phyloP scores from a whole-genome alignment of 163 green algal genomes.

The Scenedesmus sp. region DNA sequence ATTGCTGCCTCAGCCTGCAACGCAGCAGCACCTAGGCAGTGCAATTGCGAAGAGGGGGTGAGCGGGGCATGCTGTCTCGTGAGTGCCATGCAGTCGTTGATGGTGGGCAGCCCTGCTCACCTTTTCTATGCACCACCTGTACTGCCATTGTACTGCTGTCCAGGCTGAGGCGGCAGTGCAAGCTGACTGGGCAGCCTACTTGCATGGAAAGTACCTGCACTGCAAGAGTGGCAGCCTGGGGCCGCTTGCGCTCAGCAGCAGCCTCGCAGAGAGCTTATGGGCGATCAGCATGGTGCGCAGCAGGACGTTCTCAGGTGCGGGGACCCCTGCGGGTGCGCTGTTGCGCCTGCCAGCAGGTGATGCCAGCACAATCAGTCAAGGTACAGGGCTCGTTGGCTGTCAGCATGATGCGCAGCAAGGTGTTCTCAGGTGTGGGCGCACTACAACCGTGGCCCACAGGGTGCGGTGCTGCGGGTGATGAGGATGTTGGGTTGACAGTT shows the following conservation, averaged over 20 bases:
- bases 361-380: too few relatives aligned
- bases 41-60: too few relatives aligned
- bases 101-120: neutral
- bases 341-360: too few relatives aligned
- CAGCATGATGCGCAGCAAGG: too few relatives aligned
- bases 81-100: too few relatives aligned
- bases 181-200: slow-evolving; percentile 27
- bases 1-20: neutral
- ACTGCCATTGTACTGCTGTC: neutral
- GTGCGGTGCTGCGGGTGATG: too few relatives aligned
- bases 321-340: too few relatives aligned
- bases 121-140: neutral
- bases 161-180: slow-evolving; percentile 58
- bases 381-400: too few relatives aligned
- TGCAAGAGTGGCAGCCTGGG: slow-evolving; percentile 5
- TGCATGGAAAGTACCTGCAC: slow-evolving; percentile 17
- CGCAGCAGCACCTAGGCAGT: neutral
- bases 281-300: slow-evolving; percentile 52
- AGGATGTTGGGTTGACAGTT: neutral
- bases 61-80: too few relatives aligned
- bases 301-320: slow-evolving; percentile 46
- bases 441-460: too few relatives aligned
- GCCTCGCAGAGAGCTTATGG: slow-evolving; percentile 28
- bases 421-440: too few relatives aligned
- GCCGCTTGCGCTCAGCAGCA: neutral